Base-by-base conservation (phyloP, 139 green algal genomes). In the Raphidocelis subcapitata region DNA sequence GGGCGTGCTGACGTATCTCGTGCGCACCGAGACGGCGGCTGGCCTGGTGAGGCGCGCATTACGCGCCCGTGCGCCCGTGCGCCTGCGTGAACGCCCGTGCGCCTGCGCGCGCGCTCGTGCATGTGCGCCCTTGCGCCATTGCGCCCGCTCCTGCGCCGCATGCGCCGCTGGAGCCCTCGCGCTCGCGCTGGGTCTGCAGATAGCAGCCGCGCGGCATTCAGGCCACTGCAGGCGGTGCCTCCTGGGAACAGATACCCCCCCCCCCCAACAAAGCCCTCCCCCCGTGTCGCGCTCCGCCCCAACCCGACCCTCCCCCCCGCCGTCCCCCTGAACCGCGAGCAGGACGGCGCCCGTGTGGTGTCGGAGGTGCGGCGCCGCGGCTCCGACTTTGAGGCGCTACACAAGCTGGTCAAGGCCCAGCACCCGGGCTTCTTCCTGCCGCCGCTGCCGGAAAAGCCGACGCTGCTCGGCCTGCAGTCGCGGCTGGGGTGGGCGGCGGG, bases 361-460 rank as follows among this genome's bases (percentile, higher is more conserved):
- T 36, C 71, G 31, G 76, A 85, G 60, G 91, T 96, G n/a, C 75
- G 85, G n/a, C 79, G 91, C 0, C 73, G 92, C 14, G 96, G 94
- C 80, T 79, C 72, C 14, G 91, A 96, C 67, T 96, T 95, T 85
- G 92, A 95, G 80, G 81, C 82, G 16, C 76, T 96, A 44, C 84
- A 90, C 36, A 85, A 92, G 61, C 55, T 94, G 64, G 79, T 98
- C 28, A 73, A 81, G 31, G 66, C 77, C 23, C 87, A 85, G 33
- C 89, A 95, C 68, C 77, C 87, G 3, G 94, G 94, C 36, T 97
- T 90, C 80, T 95, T 98, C 74, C 84, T 98, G 8, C 94, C 94
- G 31, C 92, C 91, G 1, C 77, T 96, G 57, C 94, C 94, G 18
- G 89, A 96, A 65, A 98, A 97, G 83, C 35, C 62, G 41, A 24